Percentiles rank a stretch among this genome's conserved stretches.
These are phyloP conservation scores for Porphyrellus sp. DNA, from an alignment of 1,284 basidiomycete genomes.

Conservation along the genomic window DNA sequence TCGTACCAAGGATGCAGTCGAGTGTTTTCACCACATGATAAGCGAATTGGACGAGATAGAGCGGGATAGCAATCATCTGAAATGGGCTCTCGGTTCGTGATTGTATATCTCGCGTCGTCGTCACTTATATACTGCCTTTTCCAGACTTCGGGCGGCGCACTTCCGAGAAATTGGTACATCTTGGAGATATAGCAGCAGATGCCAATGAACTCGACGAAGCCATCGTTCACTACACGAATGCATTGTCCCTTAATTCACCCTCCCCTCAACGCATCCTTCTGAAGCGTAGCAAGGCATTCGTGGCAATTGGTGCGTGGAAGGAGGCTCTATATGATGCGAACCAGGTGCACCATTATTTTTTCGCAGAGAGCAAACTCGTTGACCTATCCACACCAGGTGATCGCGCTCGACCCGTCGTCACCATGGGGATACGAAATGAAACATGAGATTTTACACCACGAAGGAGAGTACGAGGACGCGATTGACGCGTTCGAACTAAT, in stretches of 20 bases:
- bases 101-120: neutral
- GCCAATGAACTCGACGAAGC: neutral
- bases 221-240: neutral
- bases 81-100: neutral
- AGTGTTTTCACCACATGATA: neutral
- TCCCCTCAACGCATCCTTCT: neutral
- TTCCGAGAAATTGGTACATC: neutral
- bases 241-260: neutral
- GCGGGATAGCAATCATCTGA: no score
- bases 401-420: neutral
- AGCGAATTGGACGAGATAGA: no score
- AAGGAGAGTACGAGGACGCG: neutral
- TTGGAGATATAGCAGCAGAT: neutral
- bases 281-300: neutral
- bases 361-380: no score
- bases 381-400: neutral
- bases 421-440: neutral
- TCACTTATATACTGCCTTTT: no score
- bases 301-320: neutral
- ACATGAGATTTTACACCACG: neutral
- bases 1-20: no score
- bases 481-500: neutral
- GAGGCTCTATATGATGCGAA: neutral
- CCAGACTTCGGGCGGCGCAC: neutral
- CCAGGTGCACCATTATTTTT: neutral